Conservation (phyloP, 805 yeast genomes). For the Candida berthetii region DNA sequence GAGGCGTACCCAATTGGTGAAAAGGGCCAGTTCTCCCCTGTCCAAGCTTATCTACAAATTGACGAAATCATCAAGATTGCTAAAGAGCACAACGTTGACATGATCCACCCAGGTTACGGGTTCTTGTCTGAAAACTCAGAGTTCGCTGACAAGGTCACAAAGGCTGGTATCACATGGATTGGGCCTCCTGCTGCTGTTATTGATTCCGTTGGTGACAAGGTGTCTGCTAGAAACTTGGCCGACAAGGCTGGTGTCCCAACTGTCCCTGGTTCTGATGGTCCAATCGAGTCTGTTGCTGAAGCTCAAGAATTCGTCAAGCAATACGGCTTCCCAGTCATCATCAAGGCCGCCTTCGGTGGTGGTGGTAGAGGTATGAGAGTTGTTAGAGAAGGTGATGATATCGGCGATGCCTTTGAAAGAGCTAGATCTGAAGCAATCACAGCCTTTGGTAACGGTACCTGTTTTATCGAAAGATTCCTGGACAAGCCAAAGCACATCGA, state of each 20-base stretch:
- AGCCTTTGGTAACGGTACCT: constrained; percentile 98
- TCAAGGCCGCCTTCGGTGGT: constrained; percentile 99
- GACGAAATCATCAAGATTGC: constrained; percentile 93
- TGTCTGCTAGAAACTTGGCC: constrained; percentile 87
- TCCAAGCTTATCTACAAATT: constrained; percentile 90
- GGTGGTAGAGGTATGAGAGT: constrained; percentile 99
- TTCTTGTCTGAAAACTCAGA: constrained; percentile 88
- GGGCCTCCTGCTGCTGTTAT: constrained; percentile 89
- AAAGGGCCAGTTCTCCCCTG: constrained; percentile 88
- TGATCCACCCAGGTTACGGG: constrained; percentile 94
- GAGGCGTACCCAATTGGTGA: constrained; percentile 90
- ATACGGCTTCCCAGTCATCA: constrained; percentile 93
- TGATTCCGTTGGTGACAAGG: constrained; percentile 96
- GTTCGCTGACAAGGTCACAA: constrained; percentile 87
- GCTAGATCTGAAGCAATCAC: constrained; percentile 93
- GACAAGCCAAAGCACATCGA: constrained; percentile 97
- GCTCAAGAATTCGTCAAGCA: constrained; percentile 74
- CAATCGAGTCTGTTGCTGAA: constrained; percentile 74
- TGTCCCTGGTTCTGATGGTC: constrained; percentile 98
- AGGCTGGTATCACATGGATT: constrained; percentile 89
- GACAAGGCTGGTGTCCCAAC: constrained; percentile 77
- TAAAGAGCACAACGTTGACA: constrained; percentile 65
- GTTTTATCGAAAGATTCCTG: constrained; percentile 93
- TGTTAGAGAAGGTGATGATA: constrained; percentile 92
- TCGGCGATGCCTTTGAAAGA: constrained; percentile 86